Base-by-base conservation (phyloP, 2,329 filamentous ascomycete genomes). In the Cladosporium sp. region DNA sequence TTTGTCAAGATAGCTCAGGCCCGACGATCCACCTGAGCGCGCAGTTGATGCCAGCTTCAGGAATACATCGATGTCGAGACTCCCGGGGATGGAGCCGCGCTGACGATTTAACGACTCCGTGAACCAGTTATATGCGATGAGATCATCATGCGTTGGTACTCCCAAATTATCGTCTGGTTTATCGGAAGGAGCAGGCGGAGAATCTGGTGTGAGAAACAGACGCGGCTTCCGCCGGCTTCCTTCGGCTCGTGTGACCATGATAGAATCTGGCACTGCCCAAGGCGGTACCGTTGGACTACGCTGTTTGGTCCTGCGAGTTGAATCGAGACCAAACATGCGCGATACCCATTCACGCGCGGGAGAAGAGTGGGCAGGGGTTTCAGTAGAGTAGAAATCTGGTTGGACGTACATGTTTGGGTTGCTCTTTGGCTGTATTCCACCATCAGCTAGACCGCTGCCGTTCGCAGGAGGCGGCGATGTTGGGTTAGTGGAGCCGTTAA, bases 351-450 rank as follows among this genome's bases (percentile, higher is more conserved):
- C 43, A 28, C 35, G 18, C n/a, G 44, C n/a, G 16, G 3, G 34
- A n/a, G 42, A 53, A 43, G 44, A 22, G 43, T 46, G 48, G n/a
- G 43, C 41, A 38, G 41, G 18, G 42, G 37, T 41, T 16, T 58
- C 40, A 53, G 42, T 9, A 54, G 48, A 54, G 52, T 46, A 48
- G 52, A 49, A 56, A 53, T 18, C 31, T 14, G 58, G 52, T 53
- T 50, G 46, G 38, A 54, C 64, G 54, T 67, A 66, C 64, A 67
- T 68, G 56, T 66, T 68, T 46, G 59, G 56, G 53, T 55, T 61
- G 43, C 57, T 61, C 54, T 65, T 63, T 18, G 56, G 59, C 54
- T 64, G 60, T 54, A 62, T 61, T 59, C 61, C 66, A 54, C 54
- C 59, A 52, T 19, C 58, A 43, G 38, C 60, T 57, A 38, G 46